These are phyloP conservation scores for Xylaria sp. DNA, from an alignment of 2,329 filamentous ascomycete genomes.

Conservation along the genomic window DNA sequence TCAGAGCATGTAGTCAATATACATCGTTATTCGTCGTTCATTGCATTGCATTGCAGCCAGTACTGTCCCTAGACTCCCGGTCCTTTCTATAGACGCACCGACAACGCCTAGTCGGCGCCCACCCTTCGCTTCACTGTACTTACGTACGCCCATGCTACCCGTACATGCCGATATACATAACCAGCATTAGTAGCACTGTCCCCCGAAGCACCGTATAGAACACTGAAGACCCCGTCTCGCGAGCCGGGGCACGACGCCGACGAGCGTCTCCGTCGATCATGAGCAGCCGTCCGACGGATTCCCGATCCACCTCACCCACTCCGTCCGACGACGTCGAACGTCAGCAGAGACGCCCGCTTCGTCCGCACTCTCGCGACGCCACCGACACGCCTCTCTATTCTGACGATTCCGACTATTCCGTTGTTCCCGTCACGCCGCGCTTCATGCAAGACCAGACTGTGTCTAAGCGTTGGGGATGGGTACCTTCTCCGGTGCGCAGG, in stretches of 20 bases:
- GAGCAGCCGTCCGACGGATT: slow-evolving; percentile 19
- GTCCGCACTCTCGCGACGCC: slow-evolving; percentile 38
- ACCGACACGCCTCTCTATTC: slow-evolving; percentile 48
- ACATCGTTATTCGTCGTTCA: no score
- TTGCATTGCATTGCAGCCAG: no score
- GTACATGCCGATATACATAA: not conserved
- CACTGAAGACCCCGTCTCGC: slow-evolving; percentile 5
- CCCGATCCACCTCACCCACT: slow-evolving; percentile 11
- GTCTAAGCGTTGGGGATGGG: slow-evolving; percentile 61
- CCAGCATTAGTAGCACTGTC: not conserved
- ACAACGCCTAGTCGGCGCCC: no score
- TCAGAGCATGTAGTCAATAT: no score
- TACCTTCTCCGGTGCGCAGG: slow-evolving; percentile 61
- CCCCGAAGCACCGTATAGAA: not conserved
- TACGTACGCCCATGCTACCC: no score
- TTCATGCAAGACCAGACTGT: slow-evolving; percentile 62
- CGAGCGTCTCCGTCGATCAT: slow-evolving; percentile 17
- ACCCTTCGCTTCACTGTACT: no score
- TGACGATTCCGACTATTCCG: slow-evolving; percentile 39
- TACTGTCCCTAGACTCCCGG: no score
- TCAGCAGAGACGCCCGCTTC: slow-evolving; percentile 29
- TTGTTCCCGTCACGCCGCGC: slow-evolving; percentile 56
- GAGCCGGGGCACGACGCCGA: slow-evolving; percentile 3
- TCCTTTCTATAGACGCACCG: no score
- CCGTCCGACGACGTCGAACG: slow-evolving; percentile 39